Percentiles rank a stretch among this genome's conserved stretches.
Conservation (phyloP, 441 rosid species). For the Mallotus repandus region DNA sequence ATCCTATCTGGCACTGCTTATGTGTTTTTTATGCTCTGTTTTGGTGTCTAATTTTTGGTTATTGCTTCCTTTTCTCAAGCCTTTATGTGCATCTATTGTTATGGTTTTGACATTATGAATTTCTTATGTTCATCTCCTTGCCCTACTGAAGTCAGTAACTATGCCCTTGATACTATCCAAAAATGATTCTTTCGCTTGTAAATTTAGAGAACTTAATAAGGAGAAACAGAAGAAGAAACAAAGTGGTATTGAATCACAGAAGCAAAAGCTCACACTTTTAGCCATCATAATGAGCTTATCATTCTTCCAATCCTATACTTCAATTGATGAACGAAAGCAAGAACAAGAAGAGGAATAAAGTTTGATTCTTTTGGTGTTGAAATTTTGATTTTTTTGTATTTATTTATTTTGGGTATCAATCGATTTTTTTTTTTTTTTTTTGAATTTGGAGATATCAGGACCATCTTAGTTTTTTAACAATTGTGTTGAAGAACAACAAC, state of each 20-base stretch:
- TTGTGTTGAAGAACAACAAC: constrained; percentile 47
- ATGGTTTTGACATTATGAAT: constrained; percentile 15
- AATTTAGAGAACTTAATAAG: no score
- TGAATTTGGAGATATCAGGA: constrained; percentile 78
- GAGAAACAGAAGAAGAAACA: no score
- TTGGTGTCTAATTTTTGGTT: not conserved
- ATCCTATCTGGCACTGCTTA: not conserved
- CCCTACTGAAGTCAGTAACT: constrained; percentile 83
- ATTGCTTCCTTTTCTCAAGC: not conserved
- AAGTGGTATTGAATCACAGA: no score
- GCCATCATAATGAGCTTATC: no score
- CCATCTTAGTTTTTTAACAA: constrained; percentile 82
- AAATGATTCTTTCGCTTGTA: constrained; percentile 45
- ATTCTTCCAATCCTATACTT: no score
- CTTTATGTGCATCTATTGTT: constrained; percentile 4
- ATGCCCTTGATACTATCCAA: constrained; percentile 92
- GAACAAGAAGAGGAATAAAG: no score
- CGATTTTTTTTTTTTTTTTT: constrained; percentile 25
- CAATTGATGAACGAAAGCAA: no score
- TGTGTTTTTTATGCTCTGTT: not conserved
- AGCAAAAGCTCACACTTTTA: no score
- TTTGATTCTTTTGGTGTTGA: constrained; percentile 6
- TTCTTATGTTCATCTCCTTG: constrained; percentile 42
- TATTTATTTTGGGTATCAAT: not conserved
- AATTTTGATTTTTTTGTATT: no score